Percentiles rank a stretch among this genome's conserved stretches.
These are phyloP conservation scores for Poterioochromonas sp. DNA, from an alignment of 352 stramenopile species.

Conservation along the genomic window DNA sequence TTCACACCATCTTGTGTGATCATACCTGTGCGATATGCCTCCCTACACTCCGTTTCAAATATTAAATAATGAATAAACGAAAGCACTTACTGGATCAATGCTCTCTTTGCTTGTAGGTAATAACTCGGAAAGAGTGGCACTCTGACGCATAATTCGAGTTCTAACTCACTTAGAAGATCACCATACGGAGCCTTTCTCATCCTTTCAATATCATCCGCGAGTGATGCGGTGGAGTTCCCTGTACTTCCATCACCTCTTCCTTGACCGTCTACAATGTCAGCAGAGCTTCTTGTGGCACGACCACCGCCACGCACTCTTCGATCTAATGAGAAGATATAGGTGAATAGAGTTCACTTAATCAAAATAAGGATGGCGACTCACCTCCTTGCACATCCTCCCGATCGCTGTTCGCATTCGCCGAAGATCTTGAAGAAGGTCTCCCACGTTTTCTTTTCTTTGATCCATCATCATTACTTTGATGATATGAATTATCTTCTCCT, in stretches of 20 bases:
- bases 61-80: neutral
- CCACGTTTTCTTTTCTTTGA: neutral
- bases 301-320: too few relatives aligned
- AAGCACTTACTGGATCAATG: slow-evolving; percentile 51
- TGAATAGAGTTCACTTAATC: too few relatives aligned
- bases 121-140: slow-evolving; percentile 74
- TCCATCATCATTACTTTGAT: neutral
- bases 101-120: slow-evolving; percentile 78
- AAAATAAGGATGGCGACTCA: neutral
- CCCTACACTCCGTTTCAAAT: too few relatives aligned
- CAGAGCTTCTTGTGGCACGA: neutral
- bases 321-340: too few relatives aligned
- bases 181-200: slow-evolving; percentile 60
- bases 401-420: neutral
- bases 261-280: slow-evolving; percentile 30
- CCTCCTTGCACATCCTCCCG: neutral
- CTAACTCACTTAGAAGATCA: slow-evolving; percentile 63
- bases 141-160: slow-evolving; percentile 65
- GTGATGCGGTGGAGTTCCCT: neutral
- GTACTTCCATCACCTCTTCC: slow-evolving; percentile 42
- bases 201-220: slow-evolving; percentile 32
- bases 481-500: neutral
- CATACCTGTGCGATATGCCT: slow-evolving; percentile 10
- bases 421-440: neutral
- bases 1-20: slow-evolving; percentile 9